These are phyloP conservation scores for Tolypocladium guangdongense DNA, from an alignment of 2,329 filamentous ascomycete species.

Conservation along the genomic window DNA sequence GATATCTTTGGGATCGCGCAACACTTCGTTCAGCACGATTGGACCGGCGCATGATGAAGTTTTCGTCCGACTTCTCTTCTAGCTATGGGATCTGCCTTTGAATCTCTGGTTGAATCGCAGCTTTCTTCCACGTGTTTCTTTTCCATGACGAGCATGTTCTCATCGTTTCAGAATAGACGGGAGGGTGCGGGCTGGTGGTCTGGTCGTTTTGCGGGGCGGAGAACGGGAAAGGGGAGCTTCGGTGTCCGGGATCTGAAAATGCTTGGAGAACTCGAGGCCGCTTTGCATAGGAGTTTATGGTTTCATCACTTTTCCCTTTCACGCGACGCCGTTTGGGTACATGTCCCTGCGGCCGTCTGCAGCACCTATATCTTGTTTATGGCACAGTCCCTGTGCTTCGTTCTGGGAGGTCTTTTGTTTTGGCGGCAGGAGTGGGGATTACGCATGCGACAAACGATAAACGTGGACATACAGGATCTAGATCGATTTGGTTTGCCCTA, in stretches of 20 bases:
- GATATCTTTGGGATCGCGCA: neutral
- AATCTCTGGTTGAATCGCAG: neutral
- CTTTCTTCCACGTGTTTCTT: neutral
- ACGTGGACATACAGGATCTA: neutral
- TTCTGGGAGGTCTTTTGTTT: neutral
- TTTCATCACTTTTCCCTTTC: neutral
- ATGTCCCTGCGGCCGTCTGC: neutral
- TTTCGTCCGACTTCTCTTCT: neutral
- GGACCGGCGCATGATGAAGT: neutral
- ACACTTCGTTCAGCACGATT: neutral
- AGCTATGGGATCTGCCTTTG: neutral
- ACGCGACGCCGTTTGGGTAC: neutral
- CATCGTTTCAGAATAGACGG: neutral
- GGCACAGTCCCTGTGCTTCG: neutral
- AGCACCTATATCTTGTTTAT: neutral
- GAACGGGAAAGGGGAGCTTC: neutral
- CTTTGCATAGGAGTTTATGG: neutral
- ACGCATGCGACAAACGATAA: neutral
- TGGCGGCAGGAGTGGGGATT: neutral
- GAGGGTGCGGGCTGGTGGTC: neutral
- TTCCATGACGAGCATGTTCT: neutral
- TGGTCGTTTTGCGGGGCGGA: neutral
- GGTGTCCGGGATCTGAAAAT: constrained; percentile 2
- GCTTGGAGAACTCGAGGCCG: neutral
- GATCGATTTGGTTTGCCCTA: neutral